Base-by-base conservation (phyloP, 345 rosid species). In the Kernera saxatilis region DNA sequence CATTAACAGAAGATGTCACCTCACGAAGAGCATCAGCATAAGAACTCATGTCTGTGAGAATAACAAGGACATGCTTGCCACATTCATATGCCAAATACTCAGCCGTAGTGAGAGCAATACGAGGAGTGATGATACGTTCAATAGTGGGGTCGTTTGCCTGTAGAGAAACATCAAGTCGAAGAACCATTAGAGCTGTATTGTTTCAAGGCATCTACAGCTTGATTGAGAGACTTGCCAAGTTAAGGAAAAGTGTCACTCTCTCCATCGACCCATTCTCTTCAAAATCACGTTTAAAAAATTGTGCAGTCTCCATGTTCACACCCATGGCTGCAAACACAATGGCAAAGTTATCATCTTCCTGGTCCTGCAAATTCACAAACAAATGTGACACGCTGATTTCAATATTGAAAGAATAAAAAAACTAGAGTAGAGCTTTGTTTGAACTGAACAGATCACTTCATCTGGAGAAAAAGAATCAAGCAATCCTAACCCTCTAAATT, bases 11-110 rank as follows among this genome's bases (percentile, higher is more conserved):
- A 33, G 13, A 29, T 11, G 25, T 57, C 13, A 91, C 96, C 97
- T 91, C 97, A 70, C 93, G 90, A 77, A 89, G 92, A 78, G 93
- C 97, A 79, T 91, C 97, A 66, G 96, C 97, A 82, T 91, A 89
- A 11, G 97, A 91, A 81, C 96, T 91, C 97, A 91, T 87, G 69
- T 91, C 97, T 1, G 96, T 89, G 13, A 91, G 88, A 52, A 91
- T 91, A 81, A 89, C 97, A 27, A 93, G 94, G 21, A 93, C 96
- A 65, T 93, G 96, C 83, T 93, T 93, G 80, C 97, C 97, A 68
- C 96, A 88, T 71, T 91, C 98, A 83, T 93, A 93, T 7, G 98
- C 98, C 82, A 93, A 72, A 76, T 90, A 93, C 62, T 93, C 98
- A 21, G 98, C 97, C 18, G 98, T 91, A 18, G 97, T 91, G 43